Conservation (phyloP, 257 asterid species). For the Ophiorrhiza pumila region DNA sequence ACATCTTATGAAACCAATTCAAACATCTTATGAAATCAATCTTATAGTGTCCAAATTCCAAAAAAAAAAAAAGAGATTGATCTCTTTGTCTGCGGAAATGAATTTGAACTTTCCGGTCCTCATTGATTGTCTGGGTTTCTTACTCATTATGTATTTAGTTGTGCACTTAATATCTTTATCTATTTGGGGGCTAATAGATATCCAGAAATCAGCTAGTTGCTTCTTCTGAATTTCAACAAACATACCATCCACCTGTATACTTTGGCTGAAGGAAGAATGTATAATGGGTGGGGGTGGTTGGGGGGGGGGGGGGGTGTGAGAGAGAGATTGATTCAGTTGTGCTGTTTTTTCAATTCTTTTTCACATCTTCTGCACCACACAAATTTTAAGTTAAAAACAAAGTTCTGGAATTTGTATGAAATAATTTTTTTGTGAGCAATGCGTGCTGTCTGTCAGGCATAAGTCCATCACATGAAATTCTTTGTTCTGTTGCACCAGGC, state of each 20-base stretch:
- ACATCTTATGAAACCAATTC: neutral
- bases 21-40: neutral
- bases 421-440: neutral
- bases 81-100: neutral
- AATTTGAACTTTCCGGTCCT: neutral
- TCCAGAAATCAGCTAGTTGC: neutral
- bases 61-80: neutral
- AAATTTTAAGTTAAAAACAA: neutral
- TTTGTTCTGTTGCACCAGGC: conserved; percentile 46
- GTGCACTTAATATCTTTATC: neutral
- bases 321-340: neutral
- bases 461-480: neutral
- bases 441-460: neutral
- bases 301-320: no score
- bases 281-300: no score
- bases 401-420: neutral
- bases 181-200: neutral
- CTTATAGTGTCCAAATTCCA: no score
- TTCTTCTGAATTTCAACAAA: neutral
- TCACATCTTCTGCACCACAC: neutral
- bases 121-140: neutral
- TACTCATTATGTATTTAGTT: neutral
- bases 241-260: neutral
- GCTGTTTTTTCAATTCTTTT: neutral
- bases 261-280: neutral